These are phyloP conservation scores for Heracleum sosnowskyi DNA, from an alignment of 129 eudicot species.

Conservation along the genomic window DNA sequence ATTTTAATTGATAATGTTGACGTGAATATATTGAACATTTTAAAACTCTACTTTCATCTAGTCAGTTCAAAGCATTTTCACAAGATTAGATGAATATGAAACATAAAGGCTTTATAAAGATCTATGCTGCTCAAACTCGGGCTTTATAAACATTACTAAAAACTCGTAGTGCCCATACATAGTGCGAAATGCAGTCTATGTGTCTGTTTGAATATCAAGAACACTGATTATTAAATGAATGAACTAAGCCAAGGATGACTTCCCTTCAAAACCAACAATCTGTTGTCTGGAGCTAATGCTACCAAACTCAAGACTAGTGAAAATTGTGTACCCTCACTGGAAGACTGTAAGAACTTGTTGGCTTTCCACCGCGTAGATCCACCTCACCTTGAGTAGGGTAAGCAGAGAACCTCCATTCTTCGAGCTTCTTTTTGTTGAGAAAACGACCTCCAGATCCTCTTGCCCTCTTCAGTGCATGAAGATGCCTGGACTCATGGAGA, in stretches of 20 bases:
- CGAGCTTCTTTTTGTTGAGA: constrained; percentile 44
- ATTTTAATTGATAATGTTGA: too few relatives aligned
- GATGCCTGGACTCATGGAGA: constrained; percentile 84
- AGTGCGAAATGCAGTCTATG: too few relatives aligned
- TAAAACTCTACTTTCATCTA: too few relatives aligned
- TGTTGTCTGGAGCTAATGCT: neutral
- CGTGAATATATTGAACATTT: too few relatives aligned
- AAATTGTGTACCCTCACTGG: constrained; percentile 20
- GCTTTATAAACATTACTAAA: too few relatives aligned
- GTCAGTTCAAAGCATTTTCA: too few relatives aligned
- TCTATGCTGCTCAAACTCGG: too few relatives aligned
- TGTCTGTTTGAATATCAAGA: neutral
- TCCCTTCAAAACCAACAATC: constrained; percentile 46
- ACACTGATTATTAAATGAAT: constrained; percentile 4
- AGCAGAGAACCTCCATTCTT: constrained; percentile 36
- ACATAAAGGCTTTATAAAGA: too few relatives aligned
- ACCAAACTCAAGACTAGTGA: constrained; percentile 13
- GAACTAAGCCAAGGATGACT: constrained; percentile 89
- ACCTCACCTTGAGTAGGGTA: constrained; percentile 29
- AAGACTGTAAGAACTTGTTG: constrained; percentile 24
- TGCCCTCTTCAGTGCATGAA: constrained; percentile 68
- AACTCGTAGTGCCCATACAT: too few relatives aligned
- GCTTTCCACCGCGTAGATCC: constrained; percentile 19
- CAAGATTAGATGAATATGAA: too few relatives aligned
- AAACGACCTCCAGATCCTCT: constrained; percentile 86